Evolutionary conservation across 148 eudicot species (phyloP).

Genomic region (Talinum fruticosum): DNA sequence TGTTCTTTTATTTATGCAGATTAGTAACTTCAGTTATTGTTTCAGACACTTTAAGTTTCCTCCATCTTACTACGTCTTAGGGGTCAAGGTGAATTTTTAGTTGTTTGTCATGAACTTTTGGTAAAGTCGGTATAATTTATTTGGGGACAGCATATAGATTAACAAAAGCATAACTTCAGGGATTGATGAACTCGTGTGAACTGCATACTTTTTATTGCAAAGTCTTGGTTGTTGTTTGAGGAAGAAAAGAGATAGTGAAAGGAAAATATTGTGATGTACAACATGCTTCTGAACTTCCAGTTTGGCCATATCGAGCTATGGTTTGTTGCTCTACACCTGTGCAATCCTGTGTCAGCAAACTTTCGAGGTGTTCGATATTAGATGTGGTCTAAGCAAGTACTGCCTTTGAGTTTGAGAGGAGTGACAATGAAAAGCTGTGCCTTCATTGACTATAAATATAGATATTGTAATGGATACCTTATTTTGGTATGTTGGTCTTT

Average conservation of each 20-base stretch:
- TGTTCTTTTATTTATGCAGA: neutral
- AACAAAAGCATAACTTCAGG: neutral
- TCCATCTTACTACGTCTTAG: neutral
- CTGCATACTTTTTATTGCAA: neutral
- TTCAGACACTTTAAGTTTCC: neutral
- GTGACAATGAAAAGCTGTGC: neutral
- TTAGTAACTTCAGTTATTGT: neutral
- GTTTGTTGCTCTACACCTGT: neutral
- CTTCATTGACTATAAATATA: neutral
- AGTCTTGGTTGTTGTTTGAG: neutral
- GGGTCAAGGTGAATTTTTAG: neutral
- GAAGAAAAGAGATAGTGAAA: neutral
- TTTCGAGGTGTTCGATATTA: neutral
- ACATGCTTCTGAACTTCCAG: neutral
- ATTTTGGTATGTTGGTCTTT: neutral
- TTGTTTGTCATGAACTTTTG: neutral
- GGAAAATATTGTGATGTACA: neutral
- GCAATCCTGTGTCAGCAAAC: neutral
- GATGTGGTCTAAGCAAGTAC: neutral
- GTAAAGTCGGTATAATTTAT: neutral
- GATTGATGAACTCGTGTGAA: neutral
- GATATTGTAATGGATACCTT: neutral
- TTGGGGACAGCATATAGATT: neutral
- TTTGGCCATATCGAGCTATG: neutral
- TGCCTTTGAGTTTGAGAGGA: neutral